Evolutionary conservation across 208 protist species (phyloP).

Genomic region (Crithidia fasciculata): DNA sequence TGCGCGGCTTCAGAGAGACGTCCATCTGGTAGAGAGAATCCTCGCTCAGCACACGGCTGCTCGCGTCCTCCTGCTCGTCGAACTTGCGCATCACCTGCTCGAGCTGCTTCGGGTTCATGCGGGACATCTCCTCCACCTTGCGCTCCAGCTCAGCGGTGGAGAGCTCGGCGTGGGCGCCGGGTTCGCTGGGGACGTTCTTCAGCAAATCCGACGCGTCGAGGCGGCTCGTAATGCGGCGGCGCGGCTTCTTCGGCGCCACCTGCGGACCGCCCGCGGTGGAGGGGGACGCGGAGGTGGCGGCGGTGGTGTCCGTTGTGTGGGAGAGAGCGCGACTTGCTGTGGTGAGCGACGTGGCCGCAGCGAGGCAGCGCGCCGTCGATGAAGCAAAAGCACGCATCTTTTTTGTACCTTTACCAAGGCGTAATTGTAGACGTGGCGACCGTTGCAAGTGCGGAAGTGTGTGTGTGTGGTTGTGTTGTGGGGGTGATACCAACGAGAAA

Average conservation of each 20-base stretch:
- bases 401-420: too few species aligned
- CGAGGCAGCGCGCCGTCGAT: too few species aligned
- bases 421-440: too few species aligned
- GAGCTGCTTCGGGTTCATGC: conserved; percentile 73
- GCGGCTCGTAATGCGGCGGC: conserved; percentile 54
- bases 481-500: too few species aligned
- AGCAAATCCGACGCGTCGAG: conserved; percentile 70
- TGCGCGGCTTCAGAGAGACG: conserved; percentile 78
- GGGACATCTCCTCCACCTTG: conserved; percentile 79
- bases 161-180: conserved; percentile 82
- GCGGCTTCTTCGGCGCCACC: conserved; percentile 74
- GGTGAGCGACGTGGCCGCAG: background rate
- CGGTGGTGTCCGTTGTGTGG: background rate
- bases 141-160: conserved; percentile 88
- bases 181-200: conserved; percentile 70
- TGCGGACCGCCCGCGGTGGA: conserved; percentile 16
- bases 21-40: conserved; percentile 93
- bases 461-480: too few species aligned
- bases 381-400: too few species aligned
- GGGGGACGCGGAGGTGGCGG: background rate
- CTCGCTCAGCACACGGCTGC: conserved; percentile 77
- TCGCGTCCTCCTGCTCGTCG: conserved; percentile 71
- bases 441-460: too few species aligned
- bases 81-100: conserved; percentile 65
- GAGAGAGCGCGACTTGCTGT: background rate